Evolutionary conservation across 352 stramenopile genomes (phyloP), one percentile per base, ranked within the genome.

Genomic region (Nothophytophthora sp.): DNA sequence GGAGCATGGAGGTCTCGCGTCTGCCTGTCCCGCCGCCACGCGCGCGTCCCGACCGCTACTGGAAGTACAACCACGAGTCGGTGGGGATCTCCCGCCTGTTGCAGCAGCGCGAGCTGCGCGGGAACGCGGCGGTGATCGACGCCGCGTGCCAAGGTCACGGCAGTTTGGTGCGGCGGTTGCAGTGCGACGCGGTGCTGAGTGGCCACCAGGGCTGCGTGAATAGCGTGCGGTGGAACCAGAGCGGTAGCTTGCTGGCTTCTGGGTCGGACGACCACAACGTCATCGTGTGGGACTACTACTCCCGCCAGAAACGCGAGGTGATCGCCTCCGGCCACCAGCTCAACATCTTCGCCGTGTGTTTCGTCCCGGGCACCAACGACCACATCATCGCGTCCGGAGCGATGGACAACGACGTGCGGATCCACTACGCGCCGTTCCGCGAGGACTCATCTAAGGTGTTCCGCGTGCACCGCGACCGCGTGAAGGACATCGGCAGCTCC

Each of bases 331-430:
- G 78, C 18, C 86, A 96, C 56, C 56, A 53, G 0, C 69, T 86
- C 51, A 96, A 96, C 53, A 94, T 96, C 42, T 96, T 96, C 58
- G 81, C 80, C 5, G 82, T 95, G 11, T 86, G 84, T 57, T 94
- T 96, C 57, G 74, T 96, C 42, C 81, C 81, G 2, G 70, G 70
- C 37, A 90, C 81, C 1, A 80, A 92, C 57, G 78, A 91, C 63
- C 73, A 94, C 49, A 81, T 94, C 33, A 57, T 94, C 40, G 83
- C 80, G 2, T 85, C 83, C 4, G 79, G 76, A 6, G 84, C 81
- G 0, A 91, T 91, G 81, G 84, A 94, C 64, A 83, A 76, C 18
- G 77, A 95, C 50, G 88, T 96, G 12, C 83, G 85, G 15, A 71
- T 96, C 36, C 86, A 96, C 49, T 93, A 92, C 39, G 81, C 82